Percentiles rank a stretch among this genome's conserved stretches.
These are phyloP conservation scores for Annona cherimola DNA, from an alignment of 164 flowering plant genomes.

Conservation along the genomic window DNA sequence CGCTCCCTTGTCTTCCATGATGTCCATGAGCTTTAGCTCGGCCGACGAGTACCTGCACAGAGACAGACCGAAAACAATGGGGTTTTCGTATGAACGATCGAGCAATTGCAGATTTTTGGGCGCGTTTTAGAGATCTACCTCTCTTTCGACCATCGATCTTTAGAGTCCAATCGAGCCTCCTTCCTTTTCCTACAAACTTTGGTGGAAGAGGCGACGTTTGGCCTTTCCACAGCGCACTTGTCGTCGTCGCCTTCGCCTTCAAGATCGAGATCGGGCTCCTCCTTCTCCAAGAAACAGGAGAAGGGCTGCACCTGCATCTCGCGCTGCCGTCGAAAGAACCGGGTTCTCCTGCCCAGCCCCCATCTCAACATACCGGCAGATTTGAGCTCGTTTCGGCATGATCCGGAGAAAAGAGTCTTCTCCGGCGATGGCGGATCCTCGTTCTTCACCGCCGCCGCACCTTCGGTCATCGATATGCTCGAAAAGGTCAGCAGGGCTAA, in stretches of 20 bases:
- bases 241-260: conserved; percentile 5
- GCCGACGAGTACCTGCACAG: conserved; percentile 66
- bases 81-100: neutral
- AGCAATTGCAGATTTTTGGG: neutral
- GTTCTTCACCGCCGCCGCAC: neutral
- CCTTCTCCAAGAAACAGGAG: conserved; percentile 2
- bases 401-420: conserved; percentile 11
- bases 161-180: conserved; percentile 14
- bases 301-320: conserved; percentile 4
- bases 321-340: conserved; percentile 32
- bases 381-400: conserved; percentile 28
- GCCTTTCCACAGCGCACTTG: conserved; percentile 27
- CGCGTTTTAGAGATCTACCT: conserved; percentile 34
- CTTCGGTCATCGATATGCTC: conserved; percentile 23
- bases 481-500: conserved; percentile 64
- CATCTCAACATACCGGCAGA: conserved; percentile 40
- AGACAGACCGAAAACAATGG: neutral
- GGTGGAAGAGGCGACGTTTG: conserved; percentile 12
- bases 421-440: conserved; percentile 8
- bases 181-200: conserved; percentile 11
- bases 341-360: conserved; percentile 48
- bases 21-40: conserved; percentile 56
- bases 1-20: conserved; percentile 65
- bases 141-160: conserved; percentile 73
- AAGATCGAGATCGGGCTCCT: too few species aligned